phyloP scores from a whole-genome alignment of 768 basidiomycete genomes.

The Tricholoma sp. region DNA sequence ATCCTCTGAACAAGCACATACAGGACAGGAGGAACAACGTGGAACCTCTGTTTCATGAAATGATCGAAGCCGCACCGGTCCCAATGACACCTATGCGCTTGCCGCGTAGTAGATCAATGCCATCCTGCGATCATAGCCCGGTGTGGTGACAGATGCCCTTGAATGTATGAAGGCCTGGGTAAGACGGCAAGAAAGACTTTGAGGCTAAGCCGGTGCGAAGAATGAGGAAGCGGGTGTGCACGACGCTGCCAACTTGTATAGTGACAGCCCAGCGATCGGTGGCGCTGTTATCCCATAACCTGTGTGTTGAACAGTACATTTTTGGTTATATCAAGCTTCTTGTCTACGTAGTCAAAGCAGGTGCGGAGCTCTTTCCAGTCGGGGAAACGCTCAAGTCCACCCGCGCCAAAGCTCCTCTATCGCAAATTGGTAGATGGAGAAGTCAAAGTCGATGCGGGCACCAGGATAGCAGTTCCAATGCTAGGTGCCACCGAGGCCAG shows the following conservation, averaged over 20 bases:
- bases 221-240: conserved; percentile 16
- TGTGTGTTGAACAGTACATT: conserved; percentile 18
- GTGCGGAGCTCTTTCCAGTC: conserved; percentile 13
- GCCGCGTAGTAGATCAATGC: conserved; percentile 16
- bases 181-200: conserved; percentile 16
- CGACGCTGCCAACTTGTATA: conserved; percentile 12
- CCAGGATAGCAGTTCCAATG: no score
- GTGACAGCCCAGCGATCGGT: conserved; percentile 17
- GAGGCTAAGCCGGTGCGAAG: conserved; percentile 20
- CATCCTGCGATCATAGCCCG: conserved; percentile 17
- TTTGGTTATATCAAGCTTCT: conserved; percentile 18
- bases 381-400: conserved; percentile 15
- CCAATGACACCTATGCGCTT: conserved; percentile 22
- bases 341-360: conserved; percentile 19
- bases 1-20: no score
- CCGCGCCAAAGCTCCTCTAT: conserved; percentile 21
- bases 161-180: conserved; percentile 17
- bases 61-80: no score
- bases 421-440: conserved; percentile 20
- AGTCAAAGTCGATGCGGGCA: no score
- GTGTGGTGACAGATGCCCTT: conserved; percentile 19
- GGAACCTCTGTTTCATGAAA: no score
- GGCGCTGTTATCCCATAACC: conserved; percentile 14
- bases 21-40: no score
- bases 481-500: conserved; percentile 19